phyloP scores from a whole-genome alignment of 306 rosid species.

The Lathyrus tuberosus region DNA sequence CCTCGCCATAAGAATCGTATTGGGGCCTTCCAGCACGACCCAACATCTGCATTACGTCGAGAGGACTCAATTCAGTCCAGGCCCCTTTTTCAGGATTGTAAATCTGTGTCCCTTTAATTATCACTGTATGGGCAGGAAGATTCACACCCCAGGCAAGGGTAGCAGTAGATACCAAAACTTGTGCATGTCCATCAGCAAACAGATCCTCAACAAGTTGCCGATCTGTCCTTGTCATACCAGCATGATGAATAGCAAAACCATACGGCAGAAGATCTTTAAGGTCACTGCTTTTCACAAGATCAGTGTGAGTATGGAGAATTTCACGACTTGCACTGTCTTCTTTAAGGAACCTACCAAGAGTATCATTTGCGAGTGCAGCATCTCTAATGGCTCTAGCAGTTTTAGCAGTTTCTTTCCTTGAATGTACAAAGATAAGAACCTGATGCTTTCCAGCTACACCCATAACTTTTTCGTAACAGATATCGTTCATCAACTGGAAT shows the following conservation, averaged over 20 bases:
- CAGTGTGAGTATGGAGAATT: slow-evolving; percentile 92
- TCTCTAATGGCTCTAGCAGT: slow-evolving; percentile 99
- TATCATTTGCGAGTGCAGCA: slow-evolving; percentile 90
- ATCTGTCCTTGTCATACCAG: slow-evolving; percentile 89
- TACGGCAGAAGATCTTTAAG: slow-evolving; percentile 94
- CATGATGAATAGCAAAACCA: slow-evolving; percentile 98
- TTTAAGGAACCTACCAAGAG: slow-evolving; percentile 87
- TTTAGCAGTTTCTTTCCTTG: slow-evolving; percentile 95
- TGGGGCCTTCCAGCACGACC: slow-evolving; percentile 99
- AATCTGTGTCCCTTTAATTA: slow-evolving; percentile 93
- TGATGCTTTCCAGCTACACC: slow-evolving; percentile 98
- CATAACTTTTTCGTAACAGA: slow-evolving; percentile 92
- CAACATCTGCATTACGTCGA: slow-evolving; percentile 94
- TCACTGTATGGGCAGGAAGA: slow-evolving; percentile 90
- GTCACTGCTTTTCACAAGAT: slow-evolving; percentile 90
- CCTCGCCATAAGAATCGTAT: slow-evolving; percentile 83
- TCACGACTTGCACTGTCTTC: slow-evolving; percentile 99
- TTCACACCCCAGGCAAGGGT: slow-evolving; percentile 99
- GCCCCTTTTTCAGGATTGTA: slow-evolving; percentile 95
- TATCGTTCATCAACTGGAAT: slow-evolving; percentile 97
- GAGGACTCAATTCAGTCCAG: slow-evolving; percentile 97
- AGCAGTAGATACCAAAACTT: slow-evolving; percentile 95
- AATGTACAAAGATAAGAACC: slow-evolving; percentile 92
- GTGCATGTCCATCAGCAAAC: slow-evolving; percentile 92
- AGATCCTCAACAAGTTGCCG: slow-evolving; percentile 97